Evolutionary conservation across 2,329 filamentous ascomycete genomes (phyloP).

Genomic region (Cercospora sp.): DNA sequence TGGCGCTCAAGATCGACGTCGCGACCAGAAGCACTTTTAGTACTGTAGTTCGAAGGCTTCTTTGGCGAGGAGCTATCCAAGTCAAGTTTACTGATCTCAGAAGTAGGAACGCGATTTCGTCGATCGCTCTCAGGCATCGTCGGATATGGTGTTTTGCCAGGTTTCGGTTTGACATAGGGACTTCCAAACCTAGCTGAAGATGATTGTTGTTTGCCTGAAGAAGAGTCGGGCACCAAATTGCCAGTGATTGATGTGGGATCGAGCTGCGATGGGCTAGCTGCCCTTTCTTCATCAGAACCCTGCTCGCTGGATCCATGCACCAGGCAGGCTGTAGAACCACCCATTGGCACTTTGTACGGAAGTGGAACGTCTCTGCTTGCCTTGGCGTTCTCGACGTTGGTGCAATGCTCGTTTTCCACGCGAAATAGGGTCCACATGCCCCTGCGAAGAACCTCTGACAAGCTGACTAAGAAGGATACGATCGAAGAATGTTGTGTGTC

Average conservation of each 20-base stretch:
- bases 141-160: slow-evolving; percentile 5
- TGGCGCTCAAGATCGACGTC: slow-evolving; percentile 16
- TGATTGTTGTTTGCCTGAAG: background rate
- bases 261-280: background rate
- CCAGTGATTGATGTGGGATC: slow-evolving; percentile 1
- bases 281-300: background rate
- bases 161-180: slow-evolving; percentile 4
- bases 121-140: background rate
- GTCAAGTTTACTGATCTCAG: slow-evolving; percentile 15
- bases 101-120: background rate
- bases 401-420: slow-evolving; percentile 96
- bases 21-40: slow-evolving; percentile 9
- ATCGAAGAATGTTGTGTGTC: slow-evolving; percentile 80
- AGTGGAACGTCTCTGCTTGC: slow-evolving; percentile 23
- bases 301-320: slow-evolving; percentile 1
- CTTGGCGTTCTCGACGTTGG: slow-evolving; percentile 64
- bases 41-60: background rate
- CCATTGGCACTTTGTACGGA: slow-evolving; percentile 23
- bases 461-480: slow-evolving; percentile 73
- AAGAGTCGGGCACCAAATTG: background rate
- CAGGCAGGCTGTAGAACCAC: background rate
- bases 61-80: background rate
- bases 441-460: slow-evolving; percentile 79
- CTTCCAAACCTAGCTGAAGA: background rate
- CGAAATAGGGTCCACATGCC: slow-evolving; percentile 91